Conservation (phyloP, 148 eudicot species). For the Dysphania ambrosioides region DNA sequence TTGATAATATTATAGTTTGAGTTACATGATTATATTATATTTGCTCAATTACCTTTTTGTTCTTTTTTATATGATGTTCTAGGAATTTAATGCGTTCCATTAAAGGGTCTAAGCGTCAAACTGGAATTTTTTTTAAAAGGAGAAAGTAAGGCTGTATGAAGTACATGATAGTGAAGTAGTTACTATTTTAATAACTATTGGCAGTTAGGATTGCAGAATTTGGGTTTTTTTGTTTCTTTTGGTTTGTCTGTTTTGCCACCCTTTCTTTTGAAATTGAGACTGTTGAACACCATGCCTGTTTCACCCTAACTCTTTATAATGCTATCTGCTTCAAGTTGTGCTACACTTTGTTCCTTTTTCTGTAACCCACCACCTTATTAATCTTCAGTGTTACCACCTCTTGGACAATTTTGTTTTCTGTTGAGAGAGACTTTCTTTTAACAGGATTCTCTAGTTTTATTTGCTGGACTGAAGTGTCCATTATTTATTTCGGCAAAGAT, state of each 20-base stretch:
- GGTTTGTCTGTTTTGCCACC: conserved; percentile 20
- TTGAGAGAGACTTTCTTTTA: not conserved
- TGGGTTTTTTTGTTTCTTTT: conserved; percentile 9
- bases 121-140: not conserved
- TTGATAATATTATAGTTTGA: not conserved
- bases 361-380: not conserved
- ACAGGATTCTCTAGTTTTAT: not conserved
- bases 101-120: not conserved
- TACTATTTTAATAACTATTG: conserved; percentile 9
- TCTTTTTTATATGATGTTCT: not conserved
- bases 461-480: conserved; percentile 6
- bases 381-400: not conserved
- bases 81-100: not conserved
- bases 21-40: not conserved
- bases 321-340: not conserved
- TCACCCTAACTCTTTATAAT: not conserved
- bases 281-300: not conserved
- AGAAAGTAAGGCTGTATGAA: no score
- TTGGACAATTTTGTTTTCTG: conserved; percentile 6
- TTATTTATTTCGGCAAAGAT: conserved; percentile 16
- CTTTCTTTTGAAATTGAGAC: not conserved
- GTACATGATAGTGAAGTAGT: not conserved
- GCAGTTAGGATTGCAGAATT: conserved; percentile 21
- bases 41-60: not conserved
- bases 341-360: conserved; percentile 8